A percentile compares a stretch with the other conserved stretches of the same genome.
Evolutionary conservation across 2,329 filamentous ascomycete genomes (phyloP).

Genomic region (Immersiporthe knoxdaviesiana): DNA sequence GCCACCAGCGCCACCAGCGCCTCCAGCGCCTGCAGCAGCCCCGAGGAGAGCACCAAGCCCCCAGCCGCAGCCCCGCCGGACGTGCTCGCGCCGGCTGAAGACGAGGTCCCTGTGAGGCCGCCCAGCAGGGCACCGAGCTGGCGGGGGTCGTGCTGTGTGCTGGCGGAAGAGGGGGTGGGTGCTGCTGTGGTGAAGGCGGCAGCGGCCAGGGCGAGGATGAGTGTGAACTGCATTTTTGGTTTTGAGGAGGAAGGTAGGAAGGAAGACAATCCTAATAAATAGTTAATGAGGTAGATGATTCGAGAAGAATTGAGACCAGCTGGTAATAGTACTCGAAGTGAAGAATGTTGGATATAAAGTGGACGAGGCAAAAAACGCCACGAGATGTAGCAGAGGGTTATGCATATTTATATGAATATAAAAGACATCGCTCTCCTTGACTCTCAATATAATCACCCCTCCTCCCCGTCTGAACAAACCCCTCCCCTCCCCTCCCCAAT

Average conservation of each 20-base stretch:
- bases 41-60: background rate
- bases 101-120: background rate
- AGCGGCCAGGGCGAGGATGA: constrained; percentile 19
- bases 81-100: background rate
- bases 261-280: too few species aligned
- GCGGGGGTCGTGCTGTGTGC: constrained; percentile 2
- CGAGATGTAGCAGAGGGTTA: background rate
- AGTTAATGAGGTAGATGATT: too few species aligned
- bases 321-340: too few species aligned
- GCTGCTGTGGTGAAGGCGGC: constrained; percentile 14
- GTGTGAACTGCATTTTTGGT: background rate
- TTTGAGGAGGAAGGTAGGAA: too few species aligned
- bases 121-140: constrained; percentile 19
- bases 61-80: background rate
- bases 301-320: too few species aligned
- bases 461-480: background rate
- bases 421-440: too few species aligned
- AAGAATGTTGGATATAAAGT: background rate
- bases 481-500: too few species aligned
- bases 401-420: background rate
- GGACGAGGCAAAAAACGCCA: too few species aligned
- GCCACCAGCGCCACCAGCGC: too few species aligned
- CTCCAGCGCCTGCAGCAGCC: background rate
- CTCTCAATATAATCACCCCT: too few species aligned
- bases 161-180: background rate